Percentiles rank a stretch among this genome's conserved stretches.
These are phyloP conservation scores for Boletellus sp. DNA, from an alignment of 768 basidiomycete genomes.

Conservation along the genomic window DNA sequence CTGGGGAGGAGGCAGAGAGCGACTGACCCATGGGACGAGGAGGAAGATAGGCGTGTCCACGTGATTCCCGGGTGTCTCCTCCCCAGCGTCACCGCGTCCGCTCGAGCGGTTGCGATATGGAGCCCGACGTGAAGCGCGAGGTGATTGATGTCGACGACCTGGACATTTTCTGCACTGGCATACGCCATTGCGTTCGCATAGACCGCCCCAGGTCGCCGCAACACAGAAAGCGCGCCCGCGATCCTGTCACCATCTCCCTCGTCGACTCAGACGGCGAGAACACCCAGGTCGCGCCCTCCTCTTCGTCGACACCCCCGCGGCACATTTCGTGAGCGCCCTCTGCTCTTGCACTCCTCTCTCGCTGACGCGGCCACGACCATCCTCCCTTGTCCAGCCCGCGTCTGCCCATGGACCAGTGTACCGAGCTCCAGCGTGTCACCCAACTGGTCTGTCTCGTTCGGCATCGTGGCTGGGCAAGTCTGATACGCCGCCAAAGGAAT, in stretches of 20 bases:
- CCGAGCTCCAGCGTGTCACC: conserved; percentile 24
- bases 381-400: neutral
- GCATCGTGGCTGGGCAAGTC: neutral
- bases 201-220: conserved; percentile 13
- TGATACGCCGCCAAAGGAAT: conserved; percentile 23
- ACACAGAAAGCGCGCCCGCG: conserved; percentile 8
- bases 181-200: conserved; percentile 13
- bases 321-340: conserved; percentile 4
- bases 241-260: conserved; percentile 11
- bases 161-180: conserved; percentile 19
- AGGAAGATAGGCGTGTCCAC: neutral
- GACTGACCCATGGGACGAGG: conserved; percentile 18
- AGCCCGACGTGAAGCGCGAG: conserved; percentile 4
- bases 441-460: conserved; percentile 14
- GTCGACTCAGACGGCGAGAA: conserved; percentile 16
- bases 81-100: neutral
- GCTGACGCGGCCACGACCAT: neutral
- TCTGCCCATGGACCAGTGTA: conserved; percentile 1
- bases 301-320: conserved; percentile 1
- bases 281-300: conserved; percentile 2
- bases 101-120: too few species aligned
- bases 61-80: conserved; percentile 5
- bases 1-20: conserved; percentile 10
- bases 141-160: conserved; percentile 28
- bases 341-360: neutral